Percentiles rank a stretch among this genome's conserved stretches.
These are phyloP conservation scores for Mollisiaceae sp. DNA, from an alignment of 2,329 filamentous ascomycete genomes.

Conservation along the genomic window DNA sequence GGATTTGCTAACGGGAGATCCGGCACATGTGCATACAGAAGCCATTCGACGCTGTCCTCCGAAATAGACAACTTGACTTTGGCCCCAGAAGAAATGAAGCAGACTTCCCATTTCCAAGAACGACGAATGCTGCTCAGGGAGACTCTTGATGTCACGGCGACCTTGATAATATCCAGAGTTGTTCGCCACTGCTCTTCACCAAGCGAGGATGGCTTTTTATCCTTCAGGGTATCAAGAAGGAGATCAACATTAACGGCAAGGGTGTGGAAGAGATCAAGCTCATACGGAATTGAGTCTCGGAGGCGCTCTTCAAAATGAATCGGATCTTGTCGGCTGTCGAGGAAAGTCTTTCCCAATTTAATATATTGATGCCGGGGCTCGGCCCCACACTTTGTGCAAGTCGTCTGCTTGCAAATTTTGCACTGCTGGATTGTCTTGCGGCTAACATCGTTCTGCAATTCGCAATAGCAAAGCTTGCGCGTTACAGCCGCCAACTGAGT, in stretches of 20 bases:
- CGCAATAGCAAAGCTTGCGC: slow-evolving; percentile 60
- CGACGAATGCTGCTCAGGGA: slow-evolving; percentile 43
- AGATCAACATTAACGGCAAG: slow-evolving; percentile 4
- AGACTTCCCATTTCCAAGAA: slow-evolving; percentile 48
- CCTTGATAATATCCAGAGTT: slow-evolving; percentile 42
- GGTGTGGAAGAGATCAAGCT: slow-evolving; percentile 41
- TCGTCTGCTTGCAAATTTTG: slow-evolving; percentile 56
- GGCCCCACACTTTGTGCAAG: slow-evolving; percentile 57
- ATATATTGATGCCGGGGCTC: slow-evolving; percentile 52
- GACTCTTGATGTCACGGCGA: slow-evolving; percentile 43
- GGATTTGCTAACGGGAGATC: slow-evolving; percentile 41
- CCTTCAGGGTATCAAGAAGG: slow-evolving; percentile 24
- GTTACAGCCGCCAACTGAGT: slow-evolving; percentile 41
- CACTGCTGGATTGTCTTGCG: slow-evolving; percentile 52
- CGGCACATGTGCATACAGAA: slow-evolving; percentile 50
- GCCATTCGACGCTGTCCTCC: slow-evolving; percentile 48
- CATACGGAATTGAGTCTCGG: slow-evolving; percentile 49
- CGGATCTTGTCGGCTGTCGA: slow-evolving; percentile 44
- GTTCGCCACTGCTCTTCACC: slow-evolving; percentile 34
- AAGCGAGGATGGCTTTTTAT: slow-evolving; percentile 30
- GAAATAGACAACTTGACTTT: slow-evolving; percentile 48
- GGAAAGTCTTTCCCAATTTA: slow-evolving; percentile 2
- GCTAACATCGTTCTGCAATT: slow-evolving; percentile 51
- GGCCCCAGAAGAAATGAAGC: slow-evolving; percentile 47
- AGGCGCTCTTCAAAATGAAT: slow-evolving; percentile 51